phyloP scores from a whole-genome alignment of 2,329 filamentous ascomycete genomes.

The Colletotrichum godetiae region DNA sequence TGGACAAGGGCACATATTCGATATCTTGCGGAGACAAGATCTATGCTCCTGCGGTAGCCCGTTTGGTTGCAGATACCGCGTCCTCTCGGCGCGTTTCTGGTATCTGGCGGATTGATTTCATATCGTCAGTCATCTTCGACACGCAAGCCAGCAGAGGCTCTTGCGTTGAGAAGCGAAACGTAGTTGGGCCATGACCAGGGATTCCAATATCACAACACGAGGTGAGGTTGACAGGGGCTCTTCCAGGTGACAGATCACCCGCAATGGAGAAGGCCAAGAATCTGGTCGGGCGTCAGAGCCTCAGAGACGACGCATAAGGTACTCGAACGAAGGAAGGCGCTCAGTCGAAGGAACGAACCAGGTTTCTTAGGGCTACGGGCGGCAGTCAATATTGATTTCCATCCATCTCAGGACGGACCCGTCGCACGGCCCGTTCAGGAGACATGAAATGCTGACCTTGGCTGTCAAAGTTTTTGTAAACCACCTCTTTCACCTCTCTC shows the following conservation, averaged over 20 bases:
- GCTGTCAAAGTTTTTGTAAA: neutral
- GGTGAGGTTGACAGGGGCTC: neutral
- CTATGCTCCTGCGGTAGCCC: neutral
- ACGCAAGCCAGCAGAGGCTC: neutral
- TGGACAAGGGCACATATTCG: neutral
- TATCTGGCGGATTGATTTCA: neutral
- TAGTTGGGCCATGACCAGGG: neutral
- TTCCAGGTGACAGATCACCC: conserved; percentile 8
- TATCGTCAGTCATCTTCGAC: neutral
- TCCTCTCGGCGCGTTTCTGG: neutral
- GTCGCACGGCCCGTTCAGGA: neutral
- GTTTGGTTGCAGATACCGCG: neutral
- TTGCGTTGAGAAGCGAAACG: too few relatives aligned
- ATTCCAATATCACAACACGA: neutral
- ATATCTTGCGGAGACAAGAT: neutral
- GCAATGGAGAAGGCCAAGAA: neutral
- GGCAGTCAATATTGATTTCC: neutral
- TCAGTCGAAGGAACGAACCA: neutral
- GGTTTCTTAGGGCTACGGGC: neutral
- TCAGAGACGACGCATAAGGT: neutral
- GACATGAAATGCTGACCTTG: neutral
- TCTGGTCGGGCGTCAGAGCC: neutral
- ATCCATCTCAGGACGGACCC: neutral
- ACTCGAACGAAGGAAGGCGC: neutral
- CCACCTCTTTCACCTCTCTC: neutral